Percentiles rank a stretch among this genome's conserved stretches.
phyloP scores from a whole-genome alignment of 805 yeast species.

The Kazachstania africana region DNA sequence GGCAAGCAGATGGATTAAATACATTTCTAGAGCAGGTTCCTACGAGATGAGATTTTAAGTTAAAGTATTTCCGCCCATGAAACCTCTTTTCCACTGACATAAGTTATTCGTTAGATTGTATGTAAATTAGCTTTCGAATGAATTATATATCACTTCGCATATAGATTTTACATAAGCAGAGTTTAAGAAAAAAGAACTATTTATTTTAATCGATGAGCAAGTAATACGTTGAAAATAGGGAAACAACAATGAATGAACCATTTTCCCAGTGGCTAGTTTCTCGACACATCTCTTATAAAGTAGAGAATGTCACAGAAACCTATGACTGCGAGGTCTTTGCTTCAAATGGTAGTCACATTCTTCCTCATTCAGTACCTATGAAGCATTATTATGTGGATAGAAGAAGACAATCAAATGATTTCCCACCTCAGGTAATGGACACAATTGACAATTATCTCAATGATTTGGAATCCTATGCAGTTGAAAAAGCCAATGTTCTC shows the following conservation, averaged over 20 bases:
- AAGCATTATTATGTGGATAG: slow-evolving; percentile 1
- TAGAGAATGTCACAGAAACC: slow-evolving; percentile 3
- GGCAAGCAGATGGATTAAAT: slow-evolving; percentile 75
- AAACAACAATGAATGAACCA: too few relatives aligned
- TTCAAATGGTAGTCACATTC: background rate
- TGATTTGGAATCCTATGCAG: slow-evolving; percentile 3
- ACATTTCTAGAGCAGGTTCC: slow-evolving; percentile 62
- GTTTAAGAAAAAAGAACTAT: too few relatives aligned
- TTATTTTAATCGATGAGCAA: too few relatives aligned
- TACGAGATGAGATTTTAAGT: slow-evolving; percentile 63
- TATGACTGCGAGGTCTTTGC: slow-evolving; percentile 4
- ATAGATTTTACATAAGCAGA: too few relatives aligned
- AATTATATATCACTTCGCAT: too few relatives aligned
- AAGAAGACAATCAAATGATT: background rate
- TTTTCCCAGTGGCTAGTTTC: slow-evolving; percentile 7
- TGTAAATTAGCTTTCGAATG: too few relatives aligned
- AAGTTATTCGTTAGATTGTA: too few relatives aligned
- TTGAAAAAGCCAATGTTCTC: background rate
- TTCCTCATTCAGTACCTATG: background rate
- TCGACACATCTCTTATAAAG: slow-evolving; percentile 4
- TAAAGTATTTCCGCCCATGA: background rate
- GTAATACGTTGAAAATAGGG: too few relatives aligned
- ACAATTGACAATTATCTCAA: slow-evolving; percentile 4
- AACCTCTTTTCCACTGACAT: background rate
- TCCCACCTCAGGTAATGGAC: slow-evolving; percentile 1